These are phyloP conservation scores for Tetrapisispora nanseiensis DNA, from an alignment of 805 yeast species.

Conservation along the genomic window DNA sequence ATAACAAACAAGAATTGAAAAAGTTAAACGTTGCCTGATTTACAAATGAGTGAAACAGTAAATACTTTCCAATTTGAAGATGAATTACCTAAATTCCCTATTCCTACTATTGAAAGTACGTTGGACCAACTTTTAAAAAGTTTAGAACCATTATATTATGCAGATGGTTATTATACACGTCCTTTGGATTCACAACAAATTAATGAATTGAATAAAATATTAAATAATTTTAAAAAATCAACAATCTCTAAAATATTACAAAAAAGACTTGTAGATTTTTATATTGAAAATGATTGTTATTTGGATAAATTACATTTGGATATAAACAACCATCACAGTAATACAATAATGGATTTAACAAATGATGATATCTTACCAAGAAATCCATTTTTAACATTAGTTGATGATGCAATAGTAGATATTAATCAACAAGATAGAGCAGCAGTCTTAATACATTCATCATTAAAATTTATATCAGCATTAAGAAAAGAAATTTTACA, in stretches of 20 bases:
- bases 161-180: slow-evolving; percentile 38
- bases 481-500: slow-evolving; percentile 43
- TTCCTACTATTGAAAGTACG: slow-evolving; percentile 46
- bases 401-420: slow-evolving; percentile 61
- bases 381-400: slow-evolving; percentile 65
- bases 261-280: slow-evolving; percentile 40
- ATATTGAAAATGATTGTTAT: slow-evolving; percentile 39
- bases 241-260: slow-evolving; percentile 40
- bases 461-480: slow-evolving; percentile 55
- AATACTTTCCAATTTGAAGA: slow-evolving; percentile 11
- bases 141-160: slow-evolving; percentile 47
- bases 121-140: slow-evolving; percentile 45
- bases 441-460: slow-evolving; percentile 54
- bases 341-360: slow-evolving; percentile 42
- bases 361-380: slow-evolving; percentile 59
- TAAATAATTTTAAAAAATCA: slow-evolving; percentile 38
- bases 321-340: slow-evolving; percentile 36
- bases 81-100: slow-evolving; percentile 47
- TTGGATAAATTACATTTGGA: slow-evolving; percentile 39
- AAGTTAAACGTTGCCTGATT: too few relatives aligned
- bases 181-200: slow-evolving; percentile 20
- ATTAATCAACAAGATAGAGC: slow-evolving; percentile 61
- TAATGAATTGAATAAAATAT: slow-evolving; percentile 33
- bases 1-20: too few relatives aligned
- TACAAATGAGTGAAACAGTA: not conserved